Base-by-base conservation (phyloP, 2,329 filamentous ascomycete species). In the Pseudocercospora macadamiae region DNA sequence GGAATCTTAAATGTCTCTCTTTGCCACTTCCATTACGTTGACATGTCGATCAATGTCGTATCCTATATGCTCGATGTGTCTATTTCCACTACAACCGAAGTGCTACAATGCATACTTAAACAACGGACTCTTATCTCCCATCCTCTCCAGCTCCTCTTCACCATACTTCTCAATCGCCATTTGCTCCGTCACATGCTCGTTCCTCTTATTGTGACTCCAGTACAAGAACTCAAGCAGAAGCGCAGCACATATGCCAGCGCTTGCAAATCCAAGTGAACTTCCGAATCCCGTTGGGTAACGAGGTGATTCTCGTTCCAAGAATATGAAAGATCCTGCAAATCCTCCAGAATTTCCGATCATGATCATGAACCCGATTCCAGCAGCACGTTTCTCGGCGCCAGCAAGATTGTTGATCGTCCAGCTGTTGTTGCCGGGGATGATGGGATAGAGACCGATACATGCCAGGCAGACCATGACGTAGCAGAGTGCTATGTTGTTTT, bases 321-420 rank as follows among this genome's bases (percentile, higher is more conserved):
- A 75, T 60, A 76, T 75, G 54, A 63, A 63, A 1, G 57, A 58
- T 9, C 57, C 61, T 3, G 61, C 51, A 18, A 61, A 49, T 7
- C 57, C 58, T 39, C 61, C 61, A 2, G 44, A 51, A 28, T 63
- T 78, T 5, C 75, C 75, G 19, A 75, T 64, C 51, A 70, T 71
- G 30, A 75, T 75, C 62, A 73, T 74, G 26, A 77, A 72, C 0
- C 74, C 77, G 10, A 78, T 70, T 0, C 71, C 75, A n/a, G 76
- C 72, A 0, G 73, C 73, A n/a, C 76, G 65, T 47, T 75, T 70
- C 7, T 67, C 68, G 0, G 71, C 65, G 1, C 73, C 73, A 7
- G 70, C 67, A 0, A 73, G 56, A 51, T 74, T 74, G 52, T 71
- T 71, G 23, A 66, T 64, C 9, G 67, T 71, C 71, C 71, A 72